A percentile compares a stretch with the other conserved stretches of the same genome.
Evolutionary conservation across 2,329 filamentous ascomycete species (phyloP).

Genomic region (Cladosporium velox): DNA sequence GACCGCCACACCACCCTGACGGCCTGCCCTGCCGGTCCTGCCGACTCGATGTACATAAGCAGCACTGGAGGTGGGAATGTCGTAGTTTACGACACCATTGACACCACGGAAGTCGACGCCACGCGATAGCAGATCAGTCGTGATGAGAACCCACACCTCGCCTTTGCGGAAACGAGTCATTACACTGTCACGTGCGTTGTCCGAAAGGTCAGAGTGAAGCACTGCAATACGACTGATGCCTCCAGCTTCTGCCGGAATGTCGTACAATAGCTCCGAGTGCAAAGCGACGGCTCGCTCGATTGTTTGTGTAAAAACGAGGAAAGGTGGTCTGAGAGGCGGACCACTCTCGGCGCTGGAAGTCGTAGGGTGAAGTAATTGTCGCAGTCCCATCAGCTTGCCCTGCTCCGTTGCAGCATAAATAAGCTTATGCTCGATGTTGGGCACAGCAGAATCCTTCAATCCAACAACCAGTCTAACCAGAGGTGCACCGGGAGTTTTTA

Average conservation of each 20-base stretch:
- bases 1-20: constrained; percentile 83
- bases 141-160: constrained; percentile 95
- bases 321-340: constrained; percentile 72
- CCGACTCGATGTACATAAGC: constrained; percentile 93
- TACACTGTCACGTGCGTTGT: constrained; percentile 71
- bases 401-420: constrained; percentile 90
- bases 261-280: constrained; percentile 87
- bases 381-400: constrained; percentile 87
- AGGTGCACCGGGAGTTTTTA: constrained; percentile 38
- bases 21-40: constrained; percentile 83
- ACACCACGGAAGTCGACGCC: constrained; percentile 94
- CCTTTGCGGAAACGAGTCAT: constrained; percentile 89
- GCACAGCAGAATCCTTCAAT: constrained; percentile 91
- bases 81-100: constrained; percentile 96
- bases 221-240: constrained; percentile 83
- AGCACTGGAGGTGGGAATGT: constrained; percentile 87
- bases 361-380: constrained; percentile 81
- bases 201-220: constrained; percentile 82
- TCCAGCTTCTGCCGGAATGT: constrained; percentile 86
- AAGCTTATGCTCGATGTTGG: constrained; percentile 86
- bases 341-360: constrained; percentile 57
- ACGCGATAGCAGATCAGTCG: constrained; percentile 87
- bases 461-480: constrained; percentile 90
- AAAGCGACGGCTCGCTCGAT: constrained; percentile 87
- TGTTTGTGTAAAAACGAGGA: constrained; percentile 94